Conservation (phyloP, 2,329 filamentous ascomycete species). For the Curvularia hawaiiensis region DNA sequence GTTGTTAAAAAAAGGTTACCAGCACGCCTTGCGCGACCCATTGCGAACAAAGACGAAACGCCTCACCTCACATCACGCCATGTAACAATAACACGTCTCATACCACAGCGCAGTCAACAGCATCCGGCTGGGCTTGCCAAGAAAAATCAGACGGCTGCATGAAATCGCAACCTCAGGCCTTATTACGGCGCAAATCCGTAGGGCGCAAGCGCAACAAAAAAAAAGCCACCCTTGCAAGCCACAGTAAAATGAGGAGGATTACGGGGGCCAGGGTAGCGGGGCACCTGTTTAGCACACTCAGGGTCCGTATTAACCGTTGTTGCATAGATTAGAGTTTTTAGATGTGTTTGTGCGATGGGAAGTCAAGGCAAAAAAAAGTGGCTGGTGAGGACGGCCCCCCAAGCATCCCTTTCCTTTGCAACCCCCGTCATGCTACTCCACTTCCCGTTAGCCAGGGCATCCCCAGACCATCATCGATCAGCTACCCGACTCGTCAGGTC, state of each 20-base stretch:
- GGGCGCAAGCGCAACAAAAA: too few species aligned
- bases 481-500: conserved; percentile 4
- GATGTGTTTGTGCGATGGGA: neutral
- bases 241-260: conserved; percentile 2
- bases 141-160: neutral
- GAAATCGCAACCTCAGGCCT: neutral
- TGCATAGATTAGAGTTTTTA: neutral
- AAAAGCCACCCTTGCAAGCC: neutral
- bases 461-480: conserved; percentile 4
- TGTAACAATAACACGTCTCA: neutral
- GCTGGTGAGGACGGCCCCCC: neutral
- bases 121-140: neutral
- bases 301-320: neutral
- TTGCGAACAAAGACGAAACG: neutral
- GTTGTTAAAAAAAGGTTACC: neutral
- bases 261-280: conserved; percentile 1
- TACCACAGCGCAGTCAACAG: neutral
- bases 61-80: neutral
- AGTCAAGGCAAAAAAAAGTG: neutral
- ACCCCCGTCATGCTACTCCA: conserved; percentile 30
- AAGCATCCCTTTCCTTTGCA: neutral
- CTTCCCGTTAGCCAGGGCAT: conserved; percentile 9
- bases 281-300: neutral
- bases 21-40: neutral
- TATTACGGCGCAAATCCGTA: neutral